phyloP scores from a whole-genome alignment of 2,329 filamentous ascomycete genomes.

The Nakataea oryzae region DNA sequence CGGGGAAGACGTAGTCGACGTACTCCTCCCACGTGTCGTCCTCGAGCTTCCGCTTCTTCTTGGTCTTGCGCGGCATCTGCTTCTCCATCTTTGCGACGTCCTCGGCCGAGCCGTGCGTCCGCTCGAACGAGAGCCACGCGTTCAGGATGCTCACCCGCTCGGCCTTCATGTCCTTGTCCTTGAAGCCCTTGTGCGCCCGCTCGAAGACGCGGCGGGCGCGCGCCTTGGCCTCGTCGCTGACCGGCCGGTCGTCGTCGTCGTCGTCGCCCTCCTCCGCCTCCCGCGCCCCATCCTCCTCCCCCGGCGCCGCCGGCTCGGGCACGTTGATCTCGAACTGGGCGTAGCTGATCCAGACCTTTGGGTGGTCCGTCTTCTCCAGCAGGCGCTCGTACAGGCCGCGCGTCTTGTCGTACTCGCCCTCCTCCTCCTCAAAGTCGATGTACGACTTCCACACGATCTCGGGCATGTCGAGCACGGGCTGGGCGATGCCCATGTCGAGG shows the following conservation, averaged over 20 bases:
- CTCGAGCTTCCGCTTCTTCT: conserved; percentile 84
- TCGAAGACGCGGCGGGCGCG: conserved; percentile 77
- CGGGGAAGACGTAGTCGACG: conserved; percentile 93
- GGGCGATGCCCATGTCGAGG: conserved; percentile 79
- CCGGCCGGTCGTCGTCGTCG: conserved; percentile 54
- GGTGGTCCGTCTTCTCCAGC: conserved; percentile 89
- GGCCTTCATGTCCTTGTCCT: conserved; percentile 82
- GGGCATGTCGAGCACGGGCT: conserved; percentile 86
- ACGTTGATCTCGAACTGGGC: conserved; percentile 98
- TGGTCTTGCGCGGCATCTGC: conserved; percentile 88
- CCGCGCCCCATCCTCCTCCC: conserved; percentile 40
- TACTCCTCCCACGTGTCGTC: conserved; percentile 96
- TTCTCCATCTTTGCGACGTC: conserved; percentile 77
- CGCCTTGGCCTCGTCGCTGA: conserved; percentile 74
- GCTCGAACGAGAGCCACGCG: conserved; percentile 88
- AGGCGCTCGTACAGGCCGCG: conserved; percentile 80
- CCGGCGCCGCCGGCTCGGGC: conserved; percentile 53
- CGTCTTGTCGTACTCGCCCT: conserved; percentile 79
- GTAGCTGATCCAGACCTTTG: conserved; percentile 98
- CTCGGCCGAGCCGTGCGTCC: conserved; percentile 63
- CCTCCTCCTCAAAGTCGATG: conserved; percentile 96
- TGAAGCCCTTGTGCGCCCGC: conserved; percentile 77
- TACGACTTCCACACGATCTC: conserved; percentile 97
- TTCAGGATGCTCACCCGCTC: conserved; percentile 88
- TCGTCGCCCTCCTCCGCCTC: conserved; percentile 53